Conservation (phyloP, 129 eudicot genomes). For the Arctium lappa region DNA sequence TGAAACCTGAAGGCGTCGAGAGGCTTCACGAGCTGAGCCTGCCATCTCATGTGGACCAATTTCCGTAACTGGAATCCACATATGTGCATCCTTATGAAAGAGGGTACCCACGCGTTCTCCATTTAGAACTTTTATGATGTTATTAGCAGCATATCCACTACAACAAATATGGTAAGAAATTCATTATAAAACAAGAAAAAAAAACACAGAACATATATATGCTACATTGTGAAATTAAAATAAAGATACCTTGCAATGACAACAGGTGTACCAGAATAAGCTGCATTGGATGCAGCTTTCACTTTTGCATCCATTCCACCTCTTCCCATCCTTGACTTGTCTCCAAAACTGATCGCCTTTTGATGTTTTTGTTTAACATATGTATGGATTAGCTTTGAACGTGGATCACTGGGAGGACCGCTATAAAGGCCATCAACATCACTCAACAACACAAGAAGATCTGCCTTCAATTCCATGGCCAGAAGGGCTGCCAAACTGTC, state of each 20-base stretch:
- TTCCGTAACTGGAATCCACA: constrained; percentile 52
- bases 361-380: constrained; percentile 73
- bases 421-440: constrained; percentile 94
- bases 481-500: constrained; percentile 87
- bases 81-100: constrained; percentile 75
- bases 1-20: constrained; percentile 78
- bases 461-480: constrained; percentile 84
- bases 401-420: constrained; percentile 93
- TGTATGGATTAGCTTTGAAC: constrained; percentile 75
- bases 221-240: neutral
- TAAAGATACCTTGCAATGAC: constrained; percentile 69
- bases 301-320: constrained; percentile 99
- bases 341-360: constrained; percentile 75
- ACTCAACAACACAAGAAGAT: constrained; percentile 82
- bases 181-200: constrained; percentile 9
- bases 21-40: constrained; percentile 74
- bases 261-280: constrained; percentile 81
- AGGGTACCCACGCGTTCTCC: constrained; percentile 85
- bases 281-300: constrained; percentile 78
- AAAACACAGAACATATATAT: neutral
- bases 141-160: constrained; percentile 68
- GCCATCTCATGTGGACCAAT: constrained; percentile 80
- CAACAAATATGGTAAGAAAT: constrained; percentile 10
- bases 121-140: constrained; percentile 63
- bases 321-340: constrained; percentile 91